phyloP scores from a whole-genome alignment of 176 grass and related monocot species.

The Musa schizocarpa region DNA sequence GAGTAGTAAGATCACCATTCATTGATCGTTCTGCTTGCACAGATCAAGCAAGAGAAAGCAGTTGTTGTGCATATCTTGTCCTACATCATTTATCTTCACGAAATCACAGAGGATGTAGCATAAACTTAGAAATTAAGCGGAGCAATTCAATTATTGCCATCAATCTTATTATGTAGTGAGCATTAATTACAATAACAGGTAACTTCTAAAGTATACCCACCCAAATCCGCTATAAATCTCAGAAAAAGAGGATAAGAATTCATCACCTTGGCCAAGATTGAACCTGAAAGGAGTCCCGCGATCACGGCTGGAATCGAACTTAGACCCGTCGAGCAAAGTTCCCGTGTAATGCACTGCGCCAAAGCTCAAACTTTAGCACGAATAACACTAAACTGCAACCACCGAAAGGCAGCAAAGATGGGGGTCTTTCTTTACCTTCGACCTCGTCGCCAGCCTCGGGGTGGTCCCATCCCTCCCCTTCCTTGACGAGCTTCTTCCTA shows the following conservation, averaged over 20 bases:
- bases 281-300: slow-evolving; percentile 57
- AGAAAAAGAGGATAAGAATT: neutral
- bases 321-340: slow-evolving; percentile 60
- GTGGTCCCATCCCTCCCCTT: slow-evolving; percentile 40
- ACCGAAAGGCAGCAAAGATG: neutral
- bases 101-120: too few species aligned
- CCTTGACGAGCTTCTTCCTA: slow-evolving; percentile 60
- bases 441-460: slow-evolving; percentile 66
- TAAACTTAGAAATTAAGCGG: too few species aligned
- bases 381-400: neutral
- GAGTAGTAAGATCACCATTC: neutral
- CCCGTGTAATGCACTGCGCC: slow-evolving; percentile 79
- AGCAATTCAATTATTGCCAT: too few species aligned
- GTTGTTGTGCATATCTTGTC: neutral
- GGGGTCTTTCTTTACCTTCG: slow-evolving; percentile 34
- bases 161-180: too few species aligned
- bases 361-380: neutral
- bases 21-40: neutral
- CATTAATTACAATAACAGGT: too few species aligned
- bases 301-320: slow-evolving; percentile 78
- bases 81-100: too few species aligned
- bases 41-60: neutral
- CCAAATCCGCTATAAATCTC: too few species aligned
- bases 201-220: too few species aligned
- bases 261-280: slow-evolving; percentile 63